Base-by-base conservation (phyloP, 169 alveolate species). In the Pseudocohnilembus persalinus region DNA sequence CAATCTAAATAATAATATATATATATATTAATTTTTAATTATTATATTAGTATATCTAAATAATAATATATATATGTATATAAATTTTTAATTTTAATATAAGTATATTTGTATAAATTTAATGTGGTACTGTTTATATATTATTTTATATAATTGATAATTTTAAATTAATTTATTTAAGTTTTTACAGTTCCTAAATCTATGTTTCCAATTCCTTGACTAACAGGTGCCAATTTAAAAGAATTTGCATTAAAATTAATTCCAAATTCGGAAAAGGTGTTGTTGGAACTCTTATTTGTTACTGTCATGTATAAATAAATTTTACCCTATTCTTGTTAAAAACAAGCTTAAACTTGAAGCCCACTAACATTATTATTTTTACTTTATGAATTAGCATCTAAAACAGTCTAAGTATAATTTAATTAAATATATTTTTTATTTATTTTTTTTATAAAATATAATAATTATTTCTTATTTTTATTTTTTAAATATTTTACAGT, bases 241-340 rank as follows among this genome's bases (percentile, higher is more conserved):
- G 91, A 81, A 82, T 93, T 93, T 26, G 90, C 87, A 68, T 90
- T 91, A 77, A 93, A 91, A 76, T 84, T 87, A 34, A 93, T 83
- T 27, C 88, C 96, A 63, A 89, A 93, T 33, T 89, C 94, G n/a
- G 85, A 29, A n/a, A 88, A 82, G 31, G 79, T 63, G 29, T 64
- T 72, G 31, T 73, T 74, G 20, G 64, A 33, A 29, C 89, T 81
- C 34, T 82, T 83, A 82, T 93, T 93, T 24, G 83, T 73, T 65
- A 91, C 73, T 72, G 82, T 78, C 11, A 88, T 33, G 35, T 89
- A 94, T 24, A 93, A 77, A 20, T 82, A 82, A 31, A 91, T 83
- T 25, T 75, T 49, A 1, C 79, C 88, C 31, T 79, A 83, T 25
- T 88, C 90, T 35, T 84, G 87, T 31, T 88, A 76, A 76, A 93